Conservation (phyloP, 805 yeast species). For the Spathaspora arborariae region DNA sequence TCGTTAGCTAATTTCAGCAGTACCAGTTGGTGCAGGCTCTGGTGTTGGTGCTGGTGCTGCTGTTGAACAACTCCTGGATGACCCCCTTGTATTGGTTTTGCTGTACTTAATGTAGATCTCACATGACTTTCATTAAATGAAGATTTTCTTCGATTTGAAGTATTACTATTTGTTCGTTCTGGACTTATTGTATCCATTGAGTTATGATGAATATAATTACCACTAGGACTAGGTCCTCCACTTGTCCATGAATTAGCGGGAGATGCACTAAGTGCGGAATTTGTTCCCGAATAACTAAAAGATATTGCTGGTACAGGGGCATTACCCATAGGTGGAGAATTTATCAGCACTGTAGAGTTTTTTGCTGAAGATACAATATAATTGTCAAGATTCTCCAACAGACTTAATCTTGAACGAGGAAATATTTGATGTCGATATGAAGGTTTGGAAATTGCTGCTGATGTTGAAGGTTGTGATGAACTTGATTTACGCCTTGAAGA, state of each 20-base stretch:
- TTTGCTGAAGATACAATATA: conserved; percentile 40
- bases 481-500: conserved; percentile 32
- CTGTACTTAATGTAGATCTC: conserved; percentile 19
- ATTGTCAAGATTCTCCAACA: conserved; percentile 37
- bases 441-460: conserved; percentile 6
- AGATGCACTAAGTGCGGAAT: conserved; percentile 11
- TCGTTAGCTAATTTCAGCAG: conserved; percentile 19
- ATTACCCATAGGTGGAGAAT: conserved; percentile 25
- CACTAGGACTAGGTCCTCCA: conserved; percentile 7
- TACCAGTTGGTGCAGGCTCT: not conserved
- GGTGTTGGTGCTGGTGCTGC: not conserved
- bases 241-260: conserved; percentile 20
- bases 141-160: conserved; percentile 27
- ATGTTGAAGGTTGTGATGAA: conserved; percentile 13
- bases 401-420: conserved; percentile 38
- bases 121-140: conserved; percentile 40
- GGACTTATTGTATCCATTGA: not conserved
- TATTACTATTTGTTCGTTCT: conserved; percentile 3
- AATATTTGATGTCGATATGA: conserved; percentile 27
- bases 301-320: conserved; percentile 10
- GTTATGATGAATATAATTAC: conserved; percentile 6
- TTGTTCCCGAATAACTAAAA: conserved; percentile 7
- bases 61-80: conserved; percentile 20
- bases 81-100: not conserved
- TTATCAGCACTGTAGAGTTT: conserved; percentile 29